Evolutionary conservation across 2,329 filamentous ascomycete species (phyloP).

Genomic region (Cladosporium austrohemisphaericum): DNA sequence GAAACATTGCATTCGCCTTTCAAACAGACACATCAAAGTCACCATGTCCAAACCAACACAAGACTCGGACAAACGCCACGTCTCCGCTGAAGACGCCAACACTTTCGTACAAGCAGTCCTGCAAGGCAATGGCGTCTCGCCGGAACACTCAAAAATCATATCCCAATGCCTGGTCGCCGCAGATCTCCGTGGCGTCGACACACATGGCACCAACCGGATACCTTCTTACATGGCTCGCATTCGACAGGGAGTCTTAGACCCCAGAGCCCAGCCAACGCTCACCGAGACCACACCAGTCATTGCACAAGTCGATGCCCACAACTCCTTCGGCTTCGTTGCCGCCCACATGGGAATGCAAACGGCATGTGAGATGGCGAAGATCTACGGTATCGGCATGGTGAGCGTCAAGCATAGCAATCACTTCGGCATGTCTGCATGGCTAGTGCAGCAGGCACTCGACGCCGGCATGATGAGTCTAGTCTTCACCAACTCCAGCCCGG

Average conservation of each 20-base stretch:
- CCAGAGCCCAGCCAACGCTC: conserved; percentile 56
- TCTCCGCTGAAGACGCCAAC: conserved; percentile 29
- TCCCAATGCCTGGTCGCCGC: conserved; percentile 68
- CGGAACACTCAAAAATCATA: conserved; percentile 57
- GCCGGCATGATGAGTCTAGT: conserved; percentile 61
- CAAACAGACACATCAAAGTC: neutral
- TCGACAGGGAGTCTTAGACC: conserved; percentile 64
- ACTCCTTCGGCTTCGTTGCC: conserved; percentile 72
- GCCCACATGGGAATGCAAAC: conserved; percentile 63
- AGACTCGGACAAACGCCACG: neutral
- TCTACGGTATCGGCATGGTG: conserved; percentile 70
- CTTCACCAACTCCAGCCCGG: conserved; percentile 62
- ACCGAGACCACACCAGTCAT: conserved; percentile 66
- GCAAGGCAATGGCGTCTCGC: conserved; percentile 57
- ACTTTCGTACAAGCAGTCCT: conserved; percentile 55
- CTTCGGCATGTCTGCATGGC: conserved; percentile 79
- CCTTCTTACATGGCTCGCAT: conserved; percentile 74
- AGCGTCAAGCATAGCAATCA: conserved; percentile 74
- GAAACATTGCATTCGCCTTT: conserved; percentile 37
- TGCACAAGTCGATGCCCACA: conserved; percentile 63
- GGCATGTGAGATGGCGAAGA: conserved; percentile 63
- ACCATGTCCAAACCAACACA: neutral
- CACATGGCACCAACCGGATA: conserved; percentile 73
- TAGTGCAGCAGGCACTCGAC: conserved; percentile 73
- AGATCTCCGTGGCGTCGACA: conserved; percentile 75